These are phyloP conservation scores for Casaregolazyma lundiana DNA, from an alignment of 1,139 yeast species.

Conservation along the genomic window DNA sequence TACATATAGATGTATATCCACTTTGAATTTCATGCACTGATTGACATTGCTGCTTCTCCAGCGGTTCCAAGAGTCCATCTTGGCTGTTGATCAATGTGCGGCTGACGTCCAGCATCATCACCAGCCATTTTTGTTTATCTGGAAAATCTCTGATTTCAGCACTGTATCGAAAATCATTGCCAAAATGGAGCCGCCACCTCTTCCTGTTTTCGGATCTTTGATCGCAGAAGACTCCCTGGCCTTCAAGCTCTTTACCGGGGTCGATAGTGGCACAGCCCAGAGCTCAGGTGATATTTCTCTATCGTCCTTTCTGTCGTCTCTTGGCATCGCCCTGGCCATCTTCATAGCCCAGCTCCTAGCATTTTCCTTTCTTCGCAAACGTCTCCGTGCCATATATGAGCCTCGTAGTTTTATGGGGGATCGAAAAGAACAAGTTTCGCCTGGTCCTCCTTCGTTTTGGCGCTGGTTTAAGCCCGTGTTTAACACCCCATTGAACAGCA, in stretches of 20 bases:
- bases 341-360: slow-evolving; percentile 22
- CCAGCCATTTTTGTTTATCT: slow-evolving; percentile 1
- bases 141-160: background rate
- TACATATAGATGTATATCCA: too few species aligned
- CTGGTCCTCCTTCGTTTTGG: slow-evolving; percentile 19
- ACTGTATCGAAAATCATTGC: background rate
- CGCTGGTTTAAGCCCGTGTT: slow-evolving; percentile 25
- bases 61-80: background rate
- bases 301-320: slow-evolving; percentile 26
- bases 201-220: background rate
- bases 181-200: background rate
- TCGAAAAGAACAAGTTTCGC: slow-evolving; percentile 15
- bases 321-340: slow-evolving; percentile 23
- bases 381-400: slow-evolving; percentile 27
- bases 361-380: slow-evolving; percentile 26
- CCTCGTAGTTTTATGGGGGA: slow-evolving; percentile 29
- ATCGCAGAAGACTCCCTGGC: background rate
- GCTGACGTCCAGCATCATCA: background rate
- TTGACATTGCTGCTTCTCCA: background rate
- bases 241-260: slow-evolving; percentile 4
- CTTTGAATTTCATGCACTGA: background rate
- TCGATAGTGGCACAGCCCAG: slow-evolving; percentile 19
- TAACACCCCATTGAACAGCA: slow-evolving; percentile 14
- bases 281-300: slow-evolving; percentile 24
- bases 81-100: background rate